Base-by-base conservation (phyloP, 1,284 basidiomycete species). In the Fistulinella staudtii region DNA sequence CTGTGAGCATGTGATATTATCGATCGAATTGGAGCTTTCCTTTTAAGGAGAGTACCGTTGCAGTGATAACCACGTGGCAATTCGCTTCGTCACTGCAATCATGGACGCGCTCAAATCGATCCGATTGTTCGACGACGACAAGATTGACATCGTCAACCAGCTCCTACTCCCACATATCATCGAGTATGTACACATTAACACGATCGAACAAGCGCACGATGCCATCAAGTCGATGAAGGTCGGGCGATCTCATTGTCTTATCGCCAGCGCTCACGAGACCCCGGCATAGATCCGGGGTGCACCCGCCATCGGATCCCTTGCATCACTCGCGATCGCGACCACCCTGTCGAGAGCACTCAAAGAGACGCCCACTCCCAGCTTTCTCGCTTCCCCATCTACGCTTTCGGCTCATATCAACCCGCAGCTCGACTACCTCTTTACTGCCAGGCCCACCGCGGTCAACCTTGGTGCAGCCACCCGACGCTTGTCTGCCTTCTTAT, bases 141-240 rank as follows among this genome's bases (percentile, higher is more conserved):
- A 76, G 53, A 78, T 93, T 51, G 82, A 90, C 65, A 93, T 93
- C 46, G 75, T 93, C 37, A 83, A 93, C 68, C 90, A 93, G 70
- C 77, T 93, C 10, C 67, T 93, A 6, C 72, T 93, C 3, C 90
- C 90, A 0, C 92, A 95, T 63, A 77, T 77, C 1, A 82, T 85
- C 25, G 75, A 83, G 52, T 93, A 83, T 69, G 65, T 91, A 31
- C 66, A 75, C 35, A 83, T 95, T 39, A 70, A 77, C 25, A 77
- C 81, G 15, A 73, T 90, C 46, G 80, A 91, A 48, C 78, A 92
- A 41, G 92, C 92, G 0, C 85, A 89, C 65, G 86, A 90, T 60
- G 92, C 91, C 7, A 95, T 95, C 69, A 93, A 90, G 69, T 75
- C 84, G 11, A 95, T 96, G 93, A 90, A 89, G 75, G 89, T 82